Evolutionary conservation across 345 rosid species (phyloP), one percentile per base, ranked within the genome.

Genomic region (Pugionium dolabratum): DNA sequence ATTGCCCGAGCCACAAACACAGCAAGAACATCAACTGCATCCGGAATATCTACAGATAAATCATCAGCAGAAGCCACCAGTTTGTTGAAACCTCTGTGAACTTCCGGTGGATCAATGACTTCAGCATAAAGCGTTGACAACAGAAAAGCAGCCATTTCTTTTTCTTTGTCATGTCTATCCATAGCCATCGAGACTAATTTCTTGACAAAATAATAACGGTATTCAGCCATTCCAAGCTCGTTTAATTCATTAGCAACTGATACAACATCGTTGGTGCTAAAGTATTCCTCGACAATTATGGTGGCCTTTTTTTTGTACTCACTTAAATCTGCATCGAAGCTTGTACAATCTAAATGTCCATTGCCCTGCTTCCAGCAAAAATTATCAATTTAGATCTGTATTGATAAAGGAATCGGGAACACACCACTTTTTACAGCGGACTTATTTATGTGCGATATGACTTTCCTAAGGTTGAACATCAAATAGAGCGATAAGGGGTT

Each of bases 101-200:
- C 86, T 50, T 90, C 88, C 7, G 79, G 77, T 8, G 97, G 88
- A 46, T 84, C 85, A 67, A 90, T 79, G 47, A 78, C 80, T 41
- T 83, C 84, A 7, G 82, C 85, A 56, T 90, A 90, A 30, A 90
- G 83, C 0, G 81, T 54, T 6, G 97, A 90, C 62, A 90, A 42
- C 5, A 90, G 79, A 52, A 86, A 76, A 37, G 93, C 93, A 69
- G 89, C 88, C 95, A 88, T 90, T 77, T 90, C 97, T 78, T 90
- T 90, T 79, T 90, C 93, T 7, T 83, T 85, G 71, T 90, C 93
- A 59, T 85, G 85, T 64, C 95, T 76, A 64, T 90, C 97, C 93
- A 88, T 90, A 5, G 95, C 90, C 75, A 84, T 79, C 11, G 91
- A 84, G 44, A 90, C 80, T 3, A 90, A 76, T 66, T 82, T 90